Evolutionary conservation across 164 flowering plant species (phyloP).

Genomic region (Piper betle): DNA sequence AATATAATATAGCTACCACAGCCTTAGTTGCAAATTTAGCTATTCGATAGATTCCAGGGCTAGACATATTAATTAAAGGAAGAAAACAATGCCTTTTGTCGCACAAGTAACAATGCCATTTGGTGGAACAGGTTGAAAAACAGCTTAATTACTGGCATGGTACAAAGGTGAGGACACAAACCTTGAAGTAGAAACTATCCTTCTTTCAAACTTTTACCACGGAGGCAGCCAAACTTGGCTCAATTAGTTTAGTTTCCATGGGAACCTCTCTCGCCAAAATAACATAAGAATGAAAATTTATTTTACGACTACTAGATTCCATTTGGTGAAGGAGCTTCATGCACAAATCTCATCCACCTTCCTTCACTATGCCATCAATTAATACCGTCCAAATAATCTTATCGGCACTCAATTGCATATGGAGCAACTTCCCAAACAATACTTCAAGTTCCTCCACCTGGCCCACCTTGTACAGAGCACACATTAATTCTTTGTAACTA

Average conservation of each 20-base stretch:
- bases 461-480: slow-evolving; percentile 36
- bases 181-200: too few relatives aligned
- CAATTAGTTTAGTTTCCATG: slow-evolving; percentile 21
- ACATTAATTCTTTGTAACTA: slow-evolving; percentile 31
- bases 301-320: slow-evolving; percentile 35
- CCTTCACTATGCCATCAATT: slow-evolving; percentile 59
- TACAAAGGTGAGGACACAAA: too few relatives aligned
- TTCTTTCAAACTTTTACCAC: slow-evolving; percentile 10
- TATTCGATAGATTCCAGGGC: too few relatives aligned
- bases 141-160: too few relatives aligned
- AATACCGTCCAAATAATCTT: slow-evolving; percentile 73
- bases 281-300: slow-evolving; percentile 28
- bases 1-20: too few relatives aligned
- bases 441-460: slow-evolving; percentile 35
- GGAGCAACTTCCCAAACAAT: slow-evolving; percentile 38
- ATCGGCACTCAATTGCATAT: slow-evolving; percentile 44
- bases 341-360: slow-evolving; percentile 37
- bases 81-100: too few relatives aligned
- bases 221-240: slow-evolving; percentile 16
- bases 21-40: too few relatives aligned
- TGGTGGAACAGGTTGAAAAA: too few relatives aligned
- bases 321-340: slow-evolving; percentile 41
- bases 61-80: too few relatives aligned
- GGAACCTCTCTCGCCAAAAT: slow-evolving; percentile 47
- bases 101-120: too few relatives aligned